Evolutionary conservation across 352 stramenopile genomes (phyloP).

Genomic region (Chrysophaeum taylorii): DNA sequence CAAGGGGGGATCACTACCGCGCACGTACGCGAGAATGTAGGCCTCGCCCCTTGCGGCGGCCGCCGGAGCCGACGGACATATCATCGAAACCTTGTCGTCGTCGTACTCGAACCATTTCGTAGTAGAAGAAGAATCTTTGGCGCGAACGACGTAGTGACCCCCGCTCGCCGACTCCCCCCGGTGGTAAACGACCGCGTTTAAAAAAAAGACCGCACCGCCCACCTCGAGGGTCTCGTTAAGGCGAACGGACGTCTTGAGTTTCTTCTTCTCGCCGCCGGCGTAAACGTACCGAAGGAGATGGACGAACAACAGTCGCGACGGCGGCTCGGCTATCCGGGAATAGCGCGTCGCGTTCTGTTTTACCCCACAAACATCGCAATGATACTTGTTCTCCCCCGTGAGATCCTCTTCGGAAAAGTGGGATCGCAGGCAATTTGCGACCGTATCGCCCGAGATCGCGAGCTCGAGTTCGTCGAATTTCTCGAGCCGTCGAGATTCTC

Average conservation of each 20-base stretch:
- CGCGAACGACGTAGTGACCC: neutral
- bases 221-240: slow-evolving; percentile 63
- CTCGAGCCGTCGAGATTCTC: slow-evolving; percentile 49
- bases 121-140: neutral
- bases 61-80: neutral
- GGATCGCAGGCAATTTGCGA: slow-evolving; percentile 47
- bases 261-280: slow-evolving; percentile 63
- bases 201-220: slow-evolving; percentile 10
- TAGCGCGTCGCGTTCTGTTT: slow-evolving; percentile 59
- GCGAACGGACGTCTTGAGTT: slow-evolving; percentile 72
- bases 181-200: neutral
- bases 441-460: slow-evolving; percentile 64
- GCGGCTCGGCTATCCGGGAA: slow-evolving; percentile 48
- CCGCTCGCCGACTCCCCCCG: neutral
- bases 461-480: slow-evolving; percentile 69
- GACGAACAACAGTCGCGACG: slow-evolving; percentile 53
- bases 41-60: neutral
- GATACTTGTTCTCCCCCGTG: slow-evolving; percentile 70
- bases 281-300: slow-evolving; percentile 72
- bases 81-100: neutral
- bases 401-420: slow-evolving; percentile 60
- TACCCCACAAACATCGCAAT: slow-evolving; percentile 55
- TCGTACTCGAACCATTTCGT: neutral
- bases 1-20: no score
- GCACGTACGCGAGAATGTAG: slow-evolving; percentile 12